A percentile compares a stretch with the other conserved stretches of the same genome.
These are phyloP conservation scores for Aureobasidium sp. DNA, from an alignment of 2,329 filamentous ascomycete species.

Conservation along the genomic window DNA sequence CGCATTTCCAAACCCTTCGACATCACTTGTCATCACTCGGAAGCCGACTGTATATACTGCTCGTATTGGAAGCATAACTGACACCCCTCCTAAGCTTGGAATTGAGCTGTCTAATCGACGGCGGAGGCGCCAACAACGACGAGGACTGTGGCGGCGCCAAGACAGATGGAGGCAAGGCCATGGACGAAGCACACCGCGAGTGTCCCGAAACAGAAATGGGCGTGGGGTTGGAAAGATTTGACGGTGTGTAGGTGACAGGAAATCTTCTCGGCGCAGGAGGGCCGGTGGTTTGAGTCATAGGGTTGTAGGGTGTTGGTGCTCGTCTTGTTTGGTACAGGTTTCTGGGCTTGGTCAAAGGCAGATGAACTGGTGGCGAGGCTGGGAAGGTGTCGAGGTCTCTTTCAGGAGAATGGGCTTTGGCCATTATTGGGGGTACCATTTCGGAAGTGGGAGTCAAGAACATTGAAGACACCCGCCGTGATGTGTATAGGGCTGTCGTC, in stretches of 20 bases:
- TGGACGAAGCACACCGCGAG: too few relatives aligned
- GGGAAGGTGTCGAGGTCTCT: background rate
- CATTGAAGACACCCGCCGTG: background rate
- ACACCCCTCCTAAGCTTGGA: background rate
- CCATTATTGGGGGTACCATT: background rate
- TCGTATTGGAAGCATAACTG: background rate
- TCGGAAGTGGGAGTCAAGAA: background rate
- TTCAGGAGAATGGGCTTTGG: background rate
- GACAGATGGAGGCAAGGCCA: too few relatives aligned
- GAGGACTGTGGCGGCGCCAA: background rate
- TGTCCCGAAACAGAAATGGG: too few relatives aligned
- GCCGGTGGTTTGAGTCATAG: background rate
- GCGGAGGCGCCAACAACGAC: background rate
- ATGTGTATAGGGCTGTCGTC: background rate
- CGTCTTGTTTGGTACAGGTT: background rate
- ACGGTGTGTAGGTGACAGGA: background rate
- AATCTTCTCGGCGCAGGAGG: background rate
- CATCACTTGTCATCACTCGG: background rate
- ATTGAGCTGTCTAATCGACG: background rate
- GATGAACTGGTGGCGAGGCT: background rate
- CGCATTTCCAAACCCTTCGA: background rate
- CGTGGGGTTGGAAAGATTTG: background rate
- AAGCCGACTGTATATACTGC: slow-evolving; percentile 6
- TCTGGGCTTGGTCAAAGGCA: background rate
- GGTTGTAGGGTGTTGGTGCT: background rate